These are phyloP conservation scores for Amorphotheca resinae DNA, from an alignment of 495 filamentous ascomycete species.

Conservation along the genomic window DNA sequence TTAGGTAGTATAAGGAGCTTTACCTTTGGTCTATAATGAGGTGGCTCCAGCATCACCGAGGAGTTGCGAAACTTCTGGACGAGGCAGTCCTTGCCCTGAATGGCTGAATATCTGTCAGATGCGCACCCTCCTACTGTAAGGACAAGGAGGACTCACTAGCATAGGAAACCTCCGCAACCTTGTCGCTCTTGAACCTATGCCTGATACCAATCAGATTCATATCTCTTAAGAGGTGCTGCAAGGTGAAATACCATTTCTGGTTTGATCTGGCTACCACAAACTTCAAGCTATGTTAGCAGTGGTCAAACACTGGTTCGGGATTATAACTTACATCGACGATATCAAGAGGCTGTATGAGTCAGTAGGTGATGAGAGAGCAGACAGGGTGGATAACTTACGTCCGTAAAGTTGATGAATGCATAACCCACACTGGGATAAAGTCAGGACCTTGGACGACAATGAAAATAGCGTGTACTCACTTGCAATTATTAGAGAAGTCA, in stretches of 20 bases:
- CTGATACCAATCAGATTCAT: conserved; percentile 26
- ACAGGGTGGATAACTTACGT: conserved; percentile 38
- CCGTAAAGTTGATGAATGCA: conserved; percentile 90
- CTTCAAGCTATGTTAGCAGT: conserved; percentile 33
- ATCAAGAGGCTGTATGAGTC: conserved; percentile 48
- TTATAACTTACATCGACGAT: conserved; percentile 51
- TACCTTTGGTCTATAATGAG: conserved; percentile 76
- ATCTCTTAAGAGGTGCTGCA: neutral
- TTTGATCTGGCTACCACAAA: conserved; percentile 63
- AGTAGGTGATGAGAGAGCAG: conserved; percentile 9
- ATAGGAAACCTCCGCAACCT: conserved; percentile 84
- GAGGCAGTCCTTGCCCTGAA: conserved; percentile 82
- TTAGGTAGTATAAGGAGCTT: conserved; percentile 2
- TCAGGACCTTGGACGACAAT: neutral
- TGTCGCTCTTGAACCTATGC: conserved; percentile 75
- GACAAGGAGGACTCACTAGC: conserved; percentile 57
- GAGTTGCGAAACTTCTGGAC: conserved; percentile 94
- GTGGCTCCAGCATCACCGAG: conserved; percentile 78
- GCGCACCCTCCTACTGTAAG: too few relatives aligned
- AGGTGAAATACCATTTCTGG: conserved; percentile 46
- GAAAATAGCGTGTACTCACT: conserved; percentile 39
- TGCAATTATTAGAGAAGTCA: conserved; percentile 81
- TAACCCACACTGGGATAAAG: conserved; percentile 68
- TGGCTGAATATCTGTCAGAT: conserved; percentile 37
- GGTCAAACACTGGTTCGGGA: conserved; percentile 1